phyloP scores from a whole-genome alignment of 108 stramenopile species.

The Hondaea fermentalgiana region DNA sequence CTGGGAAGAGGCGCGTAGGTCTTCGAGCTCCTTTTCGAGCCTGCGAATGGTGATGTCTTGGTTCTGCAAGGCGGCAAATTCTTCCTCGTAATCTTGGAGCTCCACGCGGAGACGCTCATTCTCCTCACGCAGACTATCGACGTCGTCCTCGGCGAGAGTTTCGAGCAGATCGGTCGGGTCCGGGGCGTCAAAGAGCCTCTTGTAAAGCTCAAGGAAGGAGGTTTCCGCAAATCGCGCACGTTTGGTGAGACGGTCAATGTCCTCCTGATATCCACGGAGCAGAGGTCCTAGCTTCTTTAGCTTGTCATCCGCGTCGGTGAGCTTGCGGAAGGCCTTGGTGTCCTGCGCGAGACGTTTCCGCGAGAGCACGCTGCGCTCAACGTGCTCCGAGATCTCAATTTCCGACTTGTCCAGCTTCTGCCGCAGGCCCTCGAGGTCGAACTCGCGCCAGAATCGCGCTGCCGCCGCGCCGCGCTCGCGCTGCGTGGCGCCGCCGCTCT shows the following conservation, averaged over 20 bases:
- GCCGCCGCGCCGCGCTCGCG: not conserved
- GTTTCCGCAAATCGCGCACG: not conserved
- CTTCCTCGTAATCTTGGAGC: constrained; percentile 78
- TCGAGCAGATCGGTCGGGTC: not conserved
- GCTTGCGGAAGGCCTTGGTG: not conserved
- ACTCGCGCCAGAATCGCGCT: not conserved
- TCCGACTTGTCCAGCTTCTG: not conserved
- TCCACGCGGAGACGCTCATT: constrained; percentile 64
- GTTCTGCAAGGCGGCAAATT: constrained; percentile 73
- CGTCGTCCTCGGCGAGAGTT: not conserved
- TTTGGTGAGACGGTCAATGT: not conserved
- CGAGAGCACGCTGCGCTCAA: not conserved
- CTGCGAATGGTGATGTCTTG: constrained; percentile 81
- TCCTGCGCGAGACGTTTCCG: not conserved
- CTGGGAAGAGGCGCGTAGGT: constrained; percentile 49
- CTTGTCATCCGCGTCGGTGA: not conserved
- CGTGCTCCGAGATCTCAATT: not conserved
- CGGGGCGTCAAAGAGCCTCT: not conserved
- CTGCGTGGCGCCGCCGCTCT: too few species aligned
- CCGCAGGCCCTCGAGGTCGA: not conserved
- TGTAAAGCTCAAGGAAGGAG: not conserved
- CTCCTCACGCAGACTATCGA: constrained; percentile 47
- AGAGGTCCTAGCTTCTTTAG: not conserved
- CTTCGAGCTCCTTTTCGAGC: constrained; percentile 65
- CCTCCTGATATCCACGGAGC: not conserved